These are phyloP conservation scores for Dionaea muscipula DNA, from an alignment of 179 eudicot genomes.

Conservation along the genomic window DNA sequence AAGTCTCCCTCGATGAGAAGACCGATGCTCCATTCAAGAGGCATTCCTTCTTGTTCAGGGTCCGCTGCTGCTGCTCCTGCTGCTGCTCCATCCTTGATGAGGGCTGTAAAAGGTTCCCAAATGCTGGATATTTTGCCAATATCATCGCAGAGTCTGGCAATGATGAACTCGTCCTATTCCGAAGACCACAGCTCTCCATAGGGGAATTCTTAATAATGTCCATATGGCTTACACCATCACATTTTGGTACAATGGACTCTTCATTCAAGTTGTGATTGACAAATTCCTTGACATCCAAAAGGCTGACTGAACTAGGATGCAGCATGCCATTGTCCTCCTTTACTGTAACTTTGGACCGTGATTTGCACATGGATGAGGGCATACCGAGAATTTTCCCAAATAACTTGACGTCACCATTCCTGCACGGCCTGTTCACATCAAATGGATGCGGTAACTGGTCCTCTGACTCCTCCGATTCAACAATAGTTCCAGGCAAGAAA, in stretches of 20 bases:
- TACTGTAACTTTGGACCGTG: neutral
- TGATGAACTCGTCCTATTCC: slow-evolving; percentile 55
- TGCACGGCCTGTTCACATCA: slow-evolving; percentile 26
- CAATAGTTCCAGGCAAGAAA: slow-evolving; percentile 18
- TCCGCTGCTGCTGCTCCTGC: slow-evolving; percentile 1
- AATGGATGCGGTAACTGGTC: slow-evolving; percentile 2
- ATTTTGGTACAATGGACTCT: slow-evolving; percentile 15
- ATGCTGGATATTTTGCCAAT: slow-evolving; percentile 49
- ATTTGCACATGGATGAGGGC: slow-evolving; percentile 15
- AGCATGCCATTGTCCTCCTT: slow-evolving; percentile 12
- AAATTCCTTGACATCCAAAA: slow-evolving; percentile 17
- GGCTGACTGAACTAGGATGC: slow-evolving; percentile 8
- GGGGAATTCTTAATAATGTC: slow-evolving; percentile 47
- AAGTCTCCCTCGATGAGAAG: neutral
- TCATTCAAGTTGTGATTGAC: slow-evolving; percentile 13
- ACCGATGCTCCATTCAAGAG: slow-evolving; percentile 22
- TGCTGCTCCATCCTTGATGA: slow-evolving; percentile 36
- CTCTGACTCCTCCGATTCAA: slow-evolving; percentile 10
- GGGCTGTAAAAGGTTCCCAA: slow-evolving; percentile 23
- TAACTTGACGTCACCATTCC: slow-evolving; percentile 59
- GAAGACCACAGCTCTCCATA: slow-evolving; percentile 35
- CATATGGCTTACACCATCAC: slow-evolving; percentile 15
- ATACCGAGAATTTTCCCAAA: slow-evolving; percentile 51
- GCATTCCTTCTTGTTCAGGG: slow-evolving; percentile 14
- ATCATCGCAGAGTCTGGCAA: slow-evolving; percentile 51